Conservation (phyloP, 768 basidiomycete species). For the Gymnopilus junonius region DNA sequence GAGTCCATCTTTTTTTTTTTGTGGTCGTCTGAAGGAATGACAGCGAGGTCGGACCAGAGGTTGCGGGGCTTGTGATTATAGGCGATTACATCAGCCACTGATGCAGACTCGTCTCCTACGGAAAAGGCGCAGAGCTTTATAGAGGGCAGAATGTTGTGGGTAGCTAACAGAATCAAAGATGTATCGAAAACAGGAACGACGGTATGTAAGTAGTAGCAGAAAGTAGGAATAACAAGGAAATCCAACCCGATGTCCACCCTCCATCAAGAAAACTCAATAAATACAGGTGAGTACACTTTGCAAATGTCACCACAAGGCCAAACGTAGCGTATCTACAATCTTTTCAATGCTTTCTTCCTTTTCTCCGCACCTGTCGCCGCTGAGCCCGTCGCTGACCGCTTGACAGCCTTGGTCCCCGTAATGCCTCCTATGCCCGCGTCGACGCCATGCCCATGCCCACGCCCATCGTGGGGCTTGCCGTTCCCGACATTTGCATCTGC, state of each 20-base stretch:
- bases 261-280: background rate
- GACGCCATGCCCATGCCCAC: constrained; percentile 39
- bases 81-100: background rate
- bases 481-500: constrained; percentile 70
- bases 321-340: constrained; percentile 46
- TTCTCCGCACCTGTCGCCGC: constrained; percentile 68
- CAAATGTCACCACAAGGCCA: background rate
- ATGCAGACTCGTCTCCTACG: background rate
- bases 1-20: constrained; percentile 20
- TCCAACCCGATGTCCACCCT: background rate
- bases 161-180: constrained; percentile 1
- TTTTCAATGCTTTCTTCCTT: constrained; percentile 87
- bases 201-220: background rate
- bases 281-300: constrained; percentile 3
- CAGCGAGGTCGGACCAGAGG: background rate
- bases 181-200: constrained; percentile 1
- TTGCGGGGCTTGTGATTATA: background rate
- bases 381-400: constrained; percentile 63
- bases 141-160: no score
- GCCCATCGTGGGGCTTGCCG: constrained; percentile 34
- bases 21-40: background rate
- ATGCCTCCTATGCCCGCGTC: constrained; percentile 34
- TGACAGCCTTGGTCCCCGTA: constrained; percentile 63
- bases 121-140: no score
- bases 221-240: background rate